phyloP scores from a whole-genome alignment of 352 stramenopile genomes.

The Phytophthora tentaculata region DNA sequence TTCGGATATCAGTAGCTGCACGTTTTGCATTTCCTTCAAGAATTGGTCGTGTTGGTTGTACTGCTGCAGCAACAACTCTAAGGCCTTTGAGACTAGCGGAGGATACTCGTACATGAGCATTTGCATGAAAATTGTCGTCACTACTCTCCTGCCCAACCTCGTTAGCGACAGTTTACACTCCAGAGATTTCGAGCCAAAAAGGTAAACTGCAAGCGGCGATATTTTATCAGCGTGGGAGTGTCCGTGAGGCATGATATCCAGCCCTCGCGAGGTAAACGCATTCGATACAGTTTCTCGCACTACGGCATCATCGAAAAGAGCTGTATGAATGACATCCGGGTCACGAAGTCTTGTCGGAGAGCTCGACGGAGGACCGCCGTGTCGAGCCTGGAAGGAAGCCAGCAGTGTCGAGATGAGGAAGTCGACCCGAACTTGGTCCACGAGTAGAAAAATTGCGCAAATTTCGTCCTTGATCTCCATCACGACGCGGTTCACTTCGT shows the following conservation, averaged over 20 bases:
- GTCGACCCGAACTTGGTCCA: slow-evolving; percentile 69
- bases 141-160: slow-evolving; percentile 43
- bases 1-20: slow-evolving; percentile 65
- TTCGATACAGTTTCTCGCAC: slow-evolving; percentile 27
- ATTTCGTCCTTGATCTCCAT: slow-evolving; percentile 84
- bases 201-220: slow-evolving; percentile 53
- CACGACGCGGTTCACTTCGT: slow-evolving; percentile 51
- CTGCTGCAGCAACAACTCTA: slow-evolving; percentile 74
- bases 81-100: slow-evolving; percentile 70
- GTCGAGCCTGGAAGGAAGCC: slow-evolving; percentile 45
- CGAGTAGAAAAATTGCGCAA: slow-evolving; percentile 61
- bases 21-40: slow-evolving; percentile 65
- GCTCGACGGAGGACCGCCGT: slow-evolving; percentile 31
- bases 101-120: slow-evolving; percentile 86
- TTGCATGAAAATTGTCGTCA: slow-evolving; percentile 75
- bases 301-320: slow-evolving; percentile 33
- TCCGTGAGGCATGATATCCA: slow-evolving; percentile 27
- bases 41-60: slow-evolving; percentile 80
- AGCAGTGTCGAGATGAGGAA: slow-evolving; percentile 71
- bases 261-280: slow-evolving; percentile 23
- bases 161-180: slow-evolving; percentile 70
- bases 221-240: slow-evolving; percentile 42
- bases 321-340: slow-evolving; percentile 33
- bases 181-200: slow-evolving; percentile 53
- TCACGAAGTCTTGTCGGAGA: slow-evolving; percentile 23